These are phyloP conservation scores for Rubroboletus pulcherrimus DNA, from an alignment of 768 basidiomycete genomes.

Conservation along the genomic window DNA sequence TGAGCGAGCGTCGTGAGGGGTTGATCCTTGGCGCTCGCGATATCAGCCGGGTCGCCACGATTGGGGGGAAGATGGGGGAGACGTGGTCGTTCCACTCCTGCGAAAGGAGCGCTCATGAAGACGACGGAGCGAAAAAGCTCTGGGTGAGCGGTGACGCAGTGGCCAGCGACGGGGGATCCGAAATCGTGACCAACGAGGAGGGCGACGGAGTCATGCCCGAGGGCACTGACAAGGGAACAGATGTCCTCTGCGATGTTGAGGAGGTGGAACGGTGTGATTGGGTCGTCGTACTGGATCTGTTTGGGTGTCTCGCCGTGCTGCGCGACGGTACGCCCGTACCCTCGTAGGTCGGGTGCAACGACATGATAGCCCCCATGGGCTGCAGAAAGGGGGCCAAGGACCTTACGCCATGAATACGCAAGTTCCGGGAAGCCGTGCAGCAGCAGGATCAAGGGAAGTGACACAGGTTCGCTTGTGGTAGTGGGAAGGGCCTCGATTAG, in stretches of 20 bases:
- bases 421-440: slow-evolving; percentile 68
- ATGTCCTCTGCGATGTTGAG: slow-evolving; percentile 52
- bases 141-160: slow-evolving; percentile 51
- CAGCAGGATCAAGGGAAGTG: slow-evolving; percentile 49
- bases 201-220: slow-evolving; percentile 45
- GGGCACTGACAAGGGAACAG: slow-evolving; percentile 46
- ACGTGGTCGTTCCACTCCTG: slow-evolving; percentile 38
- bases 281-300: slow-evolving; percentile 42
- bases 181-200: slow-evolving; percentile 62
- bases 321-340: slow-evolving; percentile 45
- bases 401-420: slow-evolving; percentile 61
- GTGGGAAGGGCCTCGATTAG: slow-evolving; percentile 45
- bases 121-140: slow-evolving; percentile 55
- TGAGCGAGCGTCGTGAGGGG: slow-evolving; percentile 6
- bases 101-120: slow-evolving; percentile 58
- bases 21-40: neutral
- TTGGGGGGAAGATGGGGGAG: slow-evolving; percentile 7
- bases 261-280: slow-evolving; percentile 46
- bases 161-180: slow-evolving; percentile 51
- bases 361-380: slow-evolving; percentile 49
- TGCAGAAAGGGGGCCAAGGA: slow-evolving; percentile 47
- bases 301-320: slow-evolving; percentile 5
- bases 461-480: slow-evolving; percentile 11
- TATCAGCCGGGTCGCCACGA: slow-evolving; percentile 4
- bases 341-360: slow-evolving; percentile 60